Percentiles rank a stretch among this genome's conserved stretches.
Evolutionary conservation across 176 grass and related monocot species (phyloP).

Genomic region (Oropetium thomaeum): DNA sequence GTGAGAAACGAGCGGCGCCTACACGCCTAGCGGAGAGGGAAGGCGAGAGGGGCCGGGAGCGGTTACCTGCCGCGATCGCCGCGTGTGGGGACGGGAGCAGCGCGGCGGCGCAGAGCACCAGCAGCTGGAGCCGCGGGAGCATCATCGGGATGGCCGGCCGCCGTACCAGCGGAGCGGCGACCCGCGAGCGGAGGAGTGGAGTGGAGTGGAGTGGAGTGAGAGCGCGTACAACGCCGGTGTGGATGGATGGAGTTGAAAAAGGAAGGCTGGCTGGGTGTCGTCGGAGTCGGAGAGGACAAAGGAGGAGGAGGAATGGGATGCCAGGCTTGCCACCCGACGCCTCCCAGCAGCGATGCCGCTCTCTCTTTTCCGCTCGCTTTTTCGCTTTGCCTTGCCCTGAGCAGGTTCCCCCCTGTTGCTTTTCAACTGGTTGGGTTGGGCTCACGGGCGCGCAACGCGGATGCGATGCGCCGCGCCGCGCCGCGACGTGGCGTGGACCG

Average conservation of each 20-base stretch:
- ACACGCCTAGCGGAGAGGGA: background rate
- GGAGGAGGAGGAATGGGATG: constrained; percentile 36
- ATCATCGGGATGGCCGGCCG: constrained; percentile 9
- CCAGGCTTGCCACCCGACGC: constrained; percentile 32
- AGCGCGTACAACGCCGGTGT: background rate
- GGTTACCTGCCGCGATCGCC: constrained; percentile 61
- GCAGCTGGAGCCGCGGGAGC: constrained; percentile 1
- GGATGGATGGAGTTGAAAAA: background rate
- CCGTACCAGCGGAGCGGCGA: background rate
- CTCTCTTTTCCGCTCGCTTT: background rate
- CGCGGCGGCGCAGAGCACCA: background rate
- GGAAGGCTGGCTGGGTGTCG: background rate
- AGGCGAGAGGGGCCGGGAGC: background rate
- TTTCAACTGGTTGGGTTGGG: background rate
- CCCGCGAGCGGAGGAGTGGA: no score
- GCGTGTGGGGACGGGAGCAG: constrained; percentile 28
- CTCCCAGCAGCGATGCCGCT: background rate
- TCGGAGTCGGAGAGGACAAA: background rate
- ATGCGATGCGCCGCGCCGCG: background rate
- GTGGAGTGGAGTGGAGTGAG: background rate
- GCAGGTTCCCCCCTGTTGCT: background rate
- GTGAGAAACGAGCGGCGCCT: background rate
- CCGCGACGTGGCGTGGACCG: constrained; percentile 18
- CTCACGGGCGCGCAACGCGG: constrained; percentile 18
- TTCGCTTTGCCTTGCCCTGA: constrained; percentile 24